phyloP scores from a whole-genome alignment of 306 rosid genomes.

The Canavalia gladiata region DNA sequence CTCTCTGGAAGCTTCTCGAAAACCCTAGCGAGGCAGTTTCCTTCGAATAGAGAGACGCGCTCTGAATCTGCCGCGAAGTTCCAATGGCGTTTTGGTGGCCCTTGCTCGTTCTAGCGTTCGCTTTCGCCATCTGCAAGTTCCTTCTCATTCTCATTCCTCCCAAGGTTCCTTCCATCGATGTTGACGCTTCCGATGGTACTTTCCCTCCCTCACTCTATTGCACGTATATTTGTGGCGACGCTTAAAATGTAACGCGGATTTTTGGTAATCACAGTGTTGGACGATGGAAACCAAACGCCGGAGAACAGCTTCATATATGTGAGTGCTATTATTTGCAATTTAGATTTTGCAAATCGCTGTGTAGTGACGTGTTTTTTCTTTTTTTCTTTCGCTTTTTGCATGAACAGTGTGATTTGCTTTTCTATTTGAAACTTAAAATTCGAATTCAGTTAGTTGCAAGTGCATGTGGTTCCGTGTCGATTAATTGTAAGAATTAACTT shows the following conservation, averaged over 20 bases:
- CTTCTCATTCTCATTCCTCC: conserved; percentile 93
- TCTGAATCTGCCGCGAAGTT: conserved; percentile 44
- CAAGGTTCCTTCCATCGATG: conserved; percentile 89
- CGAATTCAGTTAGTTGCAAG: neutral
- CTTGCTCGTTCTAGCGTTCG: conserved; percentile 72
- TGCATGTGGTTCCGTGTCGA: conserved; percentile 14
- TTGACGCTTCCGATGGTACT: conserved; percentile 90
- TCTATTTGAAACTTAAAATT: neutral
- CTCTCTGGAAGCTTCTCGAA: conserved; percentile 34
- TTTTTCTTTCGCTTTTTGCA: conserved; percentile 30
- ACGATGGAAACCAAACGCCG: conserved; percentile 79
- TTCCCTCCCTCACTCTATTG: conserved; percentile 4
- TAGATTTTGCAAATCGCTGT: neutral
- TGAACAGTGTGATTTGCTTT: conserved; percentile 39
- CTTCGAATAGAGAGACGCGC: neutral
- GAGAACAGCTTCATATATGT: conserved; percentile 90
- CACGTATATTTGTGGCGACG: neutral
- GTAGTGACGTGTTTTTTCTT: neutral
- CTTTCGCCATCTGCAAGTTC: conserved; percentile 83
- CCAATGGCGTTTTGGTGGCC: conserved; percentile 93
- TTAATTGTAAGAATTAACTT: conserved; percentile 11
- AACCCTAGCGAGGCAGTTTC: conserved; percentile 49
- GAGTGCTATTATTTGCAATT: conserved; percentile 51
- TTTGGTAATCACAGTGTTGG: conserved; percentile 72
- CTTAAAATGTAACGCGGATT: conserved; percentile 43